Percentiles rank a stretch among this genome's conserved stretches.
Conservation (phyloP, 1,284 basidiomycete species). For the Coniferiporia sulphurascens region DNA sequence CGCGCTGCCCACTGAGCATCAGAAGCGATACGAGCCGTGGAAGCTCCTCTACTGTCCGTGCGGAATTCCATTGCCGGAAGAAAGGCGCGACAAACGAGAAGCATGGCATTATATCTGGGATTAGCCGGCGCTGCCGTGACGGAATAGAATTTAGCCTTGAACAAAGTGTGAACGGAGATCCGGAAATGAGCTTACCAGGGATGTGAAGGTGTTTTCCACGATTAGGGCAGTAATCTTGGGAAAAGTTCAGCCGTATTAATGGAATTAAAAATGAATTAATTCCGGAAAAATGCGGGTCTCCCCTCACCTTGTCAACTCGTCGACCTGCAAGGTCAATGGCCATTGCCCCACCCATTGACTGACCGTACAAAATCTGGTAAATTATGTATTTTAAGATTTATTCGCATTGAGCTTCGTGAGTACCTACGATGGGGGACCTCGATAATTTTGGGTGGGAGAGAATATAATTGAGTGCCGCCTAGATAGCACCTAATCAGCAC, state of each 20-base stretch:
- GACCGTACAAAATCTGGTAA: slow-evolving; percentile 40
- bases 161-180: not conserved
- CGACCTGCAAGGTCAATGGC: slow-evolving; percentile 46
- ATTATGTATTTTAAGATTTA: not conserved
- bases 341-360: slow-evolving; percentile 57
- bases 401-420: not conserved
- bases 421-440: slow-evolving; percentile 33
- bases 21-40: slow-evolving; percentile 8
- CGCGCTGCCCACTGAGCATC: slow-evolving; percentile 24
- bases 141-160: not conserved
- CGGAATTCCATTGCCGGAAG: slow-evolving; percentile 44
- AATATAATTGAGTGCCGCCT: slow-evolving; percentile 41
- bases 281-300: not conserved
- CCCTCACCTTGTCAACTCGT: slow-evolving; percentile 32
- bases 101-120: slow-evolving; percentile 45
- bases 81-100: slow-evolving; percentile 39
- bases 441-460: slow-evolving; percentile 43
- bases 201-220: slow-evolving; percentile 52
- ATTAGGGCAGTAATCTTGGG: slow-evolving; percentile 32
- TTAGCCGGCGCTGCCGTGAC: slow-evolving; percentile 29
- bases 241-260: not conserved
- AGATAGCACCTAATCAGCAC: not conserved
- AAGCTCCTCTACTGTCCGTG: slow-evolving; percentile 19
- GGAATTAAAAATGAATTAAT: not conserved
- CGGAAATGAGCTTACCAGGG: slow-evolving; percentile 24